A percentile compares a stretch with the other conserved stretches of the same genome.
phyloP scores from a whole-genome alignment of 805 yeast genomes.

The Spathaspora sp. region DNA sequence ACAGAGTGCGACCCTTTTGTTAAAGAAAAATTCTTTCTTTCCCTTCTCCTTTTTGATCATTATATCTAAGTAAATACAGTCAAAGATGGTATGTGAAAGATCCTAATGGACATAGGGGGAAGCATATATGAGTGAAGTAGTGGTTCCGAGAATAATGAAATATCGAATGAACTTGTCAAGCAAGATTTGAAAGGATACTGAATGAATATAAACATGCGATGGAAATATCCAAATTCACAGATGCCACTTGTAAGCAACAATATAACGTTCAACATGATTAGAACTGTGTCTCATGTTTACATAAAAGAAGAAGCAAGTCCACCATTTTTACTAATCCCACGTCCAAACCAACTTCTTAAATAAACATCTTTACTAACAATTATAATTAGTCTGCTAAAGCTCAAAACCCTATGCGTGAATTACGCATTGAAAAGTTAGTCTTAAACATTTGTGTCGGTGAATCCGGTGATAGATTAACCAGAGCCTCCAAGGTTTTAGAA shows the following conservation, averaged over 20 bases:
- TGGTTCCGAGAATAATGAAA: no score
- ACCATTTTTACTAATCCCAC: background rate
- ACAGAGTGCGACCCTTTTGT: background rate
- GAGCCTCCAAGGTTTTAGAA: conserved; percentile 99
- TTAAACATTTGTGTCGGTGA: conserved; percentile 99
- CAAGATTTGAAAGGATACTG: no score
- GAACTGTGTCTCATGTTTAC: no score
- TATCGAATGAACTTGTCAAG: no score
- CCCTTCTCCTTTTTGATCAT: background rate
- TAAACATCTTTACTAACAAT: background rate
- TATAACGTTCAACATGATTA: no score
- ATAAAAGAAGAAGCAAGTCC: background rate
- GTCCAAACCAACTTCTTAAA: background rate
- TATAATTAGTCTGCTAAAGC: conserved; percentile 34
- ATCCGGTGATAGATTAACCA: conserved; percentile 99
- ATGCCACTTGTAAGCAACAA: no score
- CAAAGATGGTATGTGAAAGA: conserved; percentile 15
- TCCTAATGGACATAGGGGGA: background rate
- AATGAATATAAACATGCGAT: no score
- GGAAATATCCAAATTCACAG: no score
- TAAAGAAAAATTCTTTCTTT: conserved; percentile 1
- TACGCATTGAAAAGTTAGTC: conserved; percentile 98
- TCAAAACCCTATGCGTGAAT: conserved; percentile 97
- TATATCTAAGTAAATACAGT: conserved; percentile 6
- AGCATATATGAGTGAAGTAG: background rate